Percentiles rank a stretch among this genome's conserved stretches.
These are phyloP conservation scores for Metschnikowia henanensis DNA, from an alignment of 805 yeast species.

Conservation along the genomic window DNA sequence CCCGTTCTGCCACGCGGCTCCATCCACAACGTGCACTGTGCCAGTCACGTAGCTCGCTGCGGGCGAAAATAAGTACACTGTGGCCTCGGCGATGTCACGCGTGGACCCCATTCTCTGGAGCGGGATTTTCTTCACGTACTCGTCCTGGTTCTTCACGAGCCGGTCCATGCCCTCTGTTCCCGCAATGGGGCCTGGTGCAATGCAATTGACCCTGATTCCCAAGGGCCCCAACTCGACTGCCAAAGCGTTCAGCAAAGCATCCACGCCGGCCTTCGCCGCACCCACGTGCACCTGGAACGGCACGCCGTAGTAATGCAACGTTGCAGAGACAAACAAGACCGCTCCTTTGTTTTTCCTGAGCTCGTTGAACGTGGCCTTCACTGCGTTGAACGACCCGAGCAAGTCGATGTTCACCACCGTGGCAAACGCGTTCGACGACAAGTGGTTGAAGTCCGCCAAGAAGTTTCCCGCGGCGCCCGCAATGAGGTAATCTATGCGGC, in stretches of 20 bases:
- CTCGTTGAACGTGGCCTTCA: constrained; percentile 39
- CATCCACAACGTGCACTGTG: constrained; percentile 28
- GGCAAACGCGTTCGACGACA: constrained; percentile 43
- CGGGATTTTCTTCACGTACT: constrained; percentile 19
- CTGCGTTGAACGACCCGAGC: constrained; percentile 43
- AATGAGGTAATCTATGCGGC: constrained; percentile 44
- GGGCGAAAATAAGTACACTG: constrained; percentile 28
- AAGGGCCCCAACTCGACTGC: constrained; percentile 33
- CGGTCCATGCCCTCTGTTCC: constrained; percentile 30
- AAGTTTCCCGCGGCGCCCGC: constrained; percentile 49
- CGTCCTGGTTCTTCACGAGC: constrained; percentile 18
- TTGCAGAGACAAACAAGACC: constrained; percentile 40
- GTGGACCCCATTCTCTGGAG: constrained; percentile 28
- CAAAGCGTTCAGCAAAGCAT: constrained; percentile 29
- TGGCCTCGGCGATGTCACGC: constrained; percentile 30
- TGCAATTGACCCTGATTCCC: constrained; percentile 28
- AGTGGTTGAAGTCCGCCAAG: constrained; percentile 42
- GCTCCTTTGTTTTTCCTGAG: constrained; percentile 39
- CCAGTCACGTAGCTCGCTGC: constrained; percentile 29
- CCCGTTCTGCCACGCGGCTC: constrained; percentile 29
- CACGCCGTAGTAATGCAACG: constrained; percentile 44
- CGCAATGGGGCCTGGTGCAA: constrained; percentile 30
- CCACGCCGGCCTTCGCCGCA: constrained; percentile 34
- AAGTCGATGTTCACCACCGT: constrained; percentile 40
- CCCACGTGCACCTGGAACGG: constrained; percentile 37